These are phyloP conservation scores for Mangifera indica DNA, from an alignment of 345 rosid species.

Conservation along the genomic window DNA sequence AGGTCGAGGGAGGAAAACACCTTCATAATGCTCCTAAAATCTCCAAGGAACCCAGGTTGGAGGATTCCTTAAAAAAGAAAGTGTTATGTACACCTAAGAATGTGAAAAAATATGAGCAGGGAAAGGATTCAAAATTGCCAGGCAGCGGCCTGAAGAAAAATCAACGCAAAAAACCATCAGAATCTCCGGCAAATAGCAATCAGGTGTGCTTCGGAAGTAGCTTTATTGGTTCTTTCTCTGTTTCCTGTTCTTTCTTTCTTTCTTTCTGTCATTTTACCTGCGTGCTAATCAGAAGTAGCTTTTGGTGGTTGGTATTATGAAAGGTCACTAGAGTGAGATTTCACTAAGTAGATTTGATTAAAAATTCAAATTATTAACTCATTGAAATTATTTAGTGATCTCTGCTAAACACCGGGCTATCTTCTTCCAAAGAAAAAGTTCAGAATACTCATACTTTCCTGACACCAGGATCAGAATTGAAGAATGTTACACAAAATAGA, in stretches of 20 bases:
- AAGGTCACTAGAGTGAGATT: not conserved
- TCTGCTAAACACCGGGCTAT: not conserved
- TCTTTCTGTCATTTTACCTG: not conserved
- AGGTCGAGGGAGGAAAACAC: conserved; percentile 44
- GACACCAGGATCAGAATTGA: not conserved
- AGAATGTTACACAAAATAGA: not conserved
- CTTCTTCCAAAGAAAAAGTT: not conserved
- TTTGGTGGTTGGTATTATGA: not conserved
- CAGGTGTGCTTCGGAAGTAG: conserved; percentile 31
- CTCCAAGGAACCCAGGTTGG: conserved; percentile 37
- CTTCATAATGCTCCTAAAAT: conserved; percentile 31
- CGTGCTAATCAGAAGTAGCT: conserved; percentile 5
- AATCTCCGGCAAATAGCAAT: conserved; percentile 30
- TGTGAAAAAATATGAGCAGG: conserved; percentile 20
- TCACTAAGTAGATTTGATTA: conserved; percentile 8
- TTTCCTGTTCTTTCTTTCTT: not conserved
- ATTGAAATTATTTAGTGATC: not conserved
- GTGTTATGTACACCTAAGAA: conserved; percentile 18
- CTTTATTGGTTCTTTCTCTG: not conserved
- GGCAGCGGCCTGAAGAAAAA: conserved; percentile 26
- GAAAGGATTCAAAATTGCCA: conserved; percentile 25
- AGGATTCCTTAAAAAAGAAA: conserved; percentile 31
- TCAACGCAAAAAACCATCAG: conserved; percentile 20
- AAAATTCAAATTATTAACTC: not conserved
- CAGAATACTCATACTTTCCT: not conserved